A percentile compares a stretch with the other conserved stretches of the same genome.
Evolutionary conservation across 768 basidiomycete genomes (phyloP).

Genomic region (Boletellus ananas): DNA sequence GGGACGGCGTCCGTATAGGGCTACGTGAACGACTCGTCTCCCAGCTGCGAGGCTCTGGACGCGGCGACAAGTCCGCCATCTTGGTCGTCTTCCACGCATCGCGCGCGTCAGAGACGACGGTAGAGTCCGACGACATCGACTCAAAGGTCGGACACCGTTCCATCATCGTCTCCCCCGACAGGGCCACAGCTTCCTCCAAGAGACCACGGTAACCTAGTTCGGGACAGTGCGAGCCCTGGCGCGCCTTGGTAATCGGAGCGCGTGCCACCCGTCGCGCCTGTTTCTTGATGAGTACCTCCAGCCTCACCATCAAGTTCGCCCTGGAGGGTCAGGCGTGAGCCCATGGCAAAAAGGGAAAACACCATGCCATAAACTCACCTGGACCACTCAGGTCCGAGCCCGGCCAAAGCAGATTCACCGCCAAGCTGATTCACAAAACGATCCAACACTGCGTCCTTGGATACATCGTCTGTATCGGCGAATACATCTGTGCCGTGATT

Average conservation of each 20-base stretch:
- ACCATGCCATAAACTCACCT: slow-evolving; percentile 39
- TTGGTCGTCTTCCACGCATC: slow-evolving; percentile 36
- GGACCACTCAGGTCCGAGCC: slow-evolving; percentile 53
- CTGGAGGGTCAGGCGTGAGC: slow-evolving; percentile 14
- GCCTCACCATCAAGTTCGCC: slow-evolving; percentile 27
- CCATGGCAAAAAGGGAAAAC: neutral
- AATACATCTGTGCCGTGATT: slow-evolving; percentile 34
- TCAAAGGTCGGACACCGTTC: slow-evolving; percentile 14
- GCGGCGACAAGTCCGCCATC: slow-evolving; percentile 48
- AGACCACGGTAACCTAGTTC: slow-evolving; percentile 53
- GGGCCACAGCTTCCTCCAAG: slow-evolving; percentile 31
- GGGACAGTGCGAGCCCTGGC: slow-evolving; percentile 11
- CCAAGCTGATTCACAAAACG: slow-evolving; percentile 53
- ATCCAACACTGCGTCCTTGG: slow-evolving; percentile 53
- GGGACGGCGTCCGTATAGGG: slow-evolving; percentile 57
- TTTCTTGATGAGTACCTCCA: slow-evolving; percentile 29
- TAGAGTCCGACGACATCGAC: slow-evolving; percentile 14
- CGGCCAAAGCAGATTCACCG: slow-evolving; percentile 36
- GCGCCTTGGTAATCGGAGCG: neutral
- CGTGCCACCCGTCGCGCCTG: slow-evolving; percentile 13
- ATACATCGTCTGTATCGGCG: slow-evolving; percentile 51
- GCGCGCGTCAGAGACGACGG: slow-evolving; percentile 35
- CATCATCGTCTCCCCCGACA: slow-evolving; percentile 14
- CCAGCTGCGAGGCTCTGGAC: slow-evolving; percentile 30
- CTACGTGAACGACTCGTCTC: slow-evolving; percentile 33